Evolutionary conservation across 2,329 filamentous ascomycete species (phyloP).

Genomic region (Aspergillus nomiae): DNA sequence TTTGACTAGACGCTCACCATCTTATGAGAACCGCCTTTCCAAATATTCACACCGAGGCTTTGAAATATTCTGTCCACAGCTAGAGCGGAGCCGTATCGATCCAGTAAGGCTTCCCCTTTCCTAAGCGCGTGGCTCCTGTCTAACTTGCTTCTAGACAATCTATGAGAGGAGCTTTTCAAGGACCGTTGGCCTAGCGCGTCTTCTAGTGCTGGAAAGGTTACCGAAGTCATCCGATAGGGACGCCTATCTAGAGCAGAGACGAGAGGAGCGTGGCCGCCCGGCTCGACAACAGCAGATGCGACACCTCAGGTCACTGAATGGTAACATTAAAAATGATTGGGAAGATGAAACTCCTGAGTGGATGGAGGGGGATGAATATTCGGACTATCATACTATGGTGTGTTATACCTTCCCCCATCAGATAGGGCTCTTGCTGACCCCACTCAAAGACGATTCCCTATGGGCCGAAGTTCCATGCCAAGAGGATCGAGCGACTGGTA

Average conservation of each 20-base stretch:
- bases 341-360: constrained; percentile 85
- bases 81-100: constrained; percentile 75
- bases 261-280: constrained; percentile 72
- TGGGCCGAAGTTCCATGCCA: constrained; percentile 40
- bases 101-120: constrained; percentile 46
- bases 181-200: constrained; percentile 74
- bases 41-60: constrained; percentile 86
- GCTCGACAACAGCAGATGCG: constrained; percentile 35
- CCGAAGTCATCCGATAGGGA: constrained; percentile 71
- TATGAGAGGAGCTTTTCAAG: constrained; percentile 78
- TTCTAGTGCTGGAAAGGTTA: constrained; percentile 77
- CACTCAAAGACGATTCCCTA: constrained; percentile 38
- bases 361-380: constrained; percentile 74
- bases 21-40: constrained; percentile 82
- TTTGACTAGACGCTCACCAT: constrained; percentile 75
- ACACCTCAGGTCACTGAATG: constrained; percentile 47
- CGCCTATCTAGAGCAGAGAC: constrained; percentile 68
- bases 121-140: not conserved
- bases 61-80: constrained; percentile 75
- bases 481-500: constrained; percentile 74
- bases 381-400: constrained; percentile 77
- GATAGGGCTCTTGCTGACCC: constrained; percentile 27
- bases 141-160: constrained; percentile 57
- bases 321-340: constrained; percentile 75
- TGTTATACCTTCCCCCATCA: constrained; percentile 37